Evolutionary conservation across 441 rosid genomes (phyloP).

Genomic region (Euphorbia celastroides): DNA sequence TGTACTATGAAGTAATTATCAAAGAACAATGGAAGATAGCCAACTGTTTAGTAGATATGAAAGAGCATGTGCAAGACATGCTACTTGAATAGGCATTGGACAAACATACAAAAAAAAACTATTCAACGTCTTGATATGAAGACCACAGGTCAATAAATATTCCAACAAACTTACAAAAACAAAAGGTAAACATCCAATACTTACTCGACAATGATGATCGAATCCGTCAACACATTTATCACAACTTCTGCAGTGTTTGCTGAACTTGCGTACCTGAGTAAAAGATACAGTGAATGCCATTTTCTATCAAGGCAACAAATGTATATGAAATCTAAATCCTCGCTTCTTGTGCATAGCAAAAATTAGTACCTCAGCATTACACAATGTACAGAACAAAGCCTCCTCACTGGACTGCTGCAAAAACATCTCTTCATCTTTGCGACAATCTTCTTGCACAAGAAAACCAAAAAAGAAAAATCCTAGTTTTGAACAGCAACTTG

Average conservation of each 20-base stretch:
- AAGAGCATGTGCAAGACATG: neutral
- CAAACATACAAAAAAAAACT: neutral
- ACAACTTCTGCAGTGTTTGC: constrained; percentile 97
- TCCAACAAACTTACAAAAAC: neutral
- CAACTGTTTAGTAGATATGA: neutral
- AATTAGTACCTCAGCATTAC: constrained; percentile 77
- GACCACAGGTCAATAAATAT: neutral
- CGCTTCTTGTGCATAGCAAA: constrained; percentile 10
- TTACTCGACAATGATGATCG: constrained; percentile 97
- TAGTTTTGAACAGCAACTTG: constrained; percentile 43
- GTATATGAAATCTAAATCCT: neutral
- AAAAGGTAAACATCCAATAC: constrained; percentile 17
- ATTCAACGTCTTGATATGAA: neutral
- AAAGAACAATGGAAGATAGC: neutral
- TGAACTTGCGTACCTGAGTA: constrained; percentile 70
- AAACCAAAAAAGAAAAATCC: constrained; percentile 57
- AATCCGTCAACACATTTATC: constrained; percentile 96
- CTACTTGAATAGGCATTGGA: neutral
- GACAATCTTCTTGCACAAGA: constrained; percentile 71
- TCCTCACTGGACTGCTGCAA: constrained; percentile 52
- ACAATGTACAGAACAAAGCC: constrained; percentile 83
- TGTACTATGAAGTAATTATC: neutral
- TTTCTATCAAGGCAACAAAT: neutral
- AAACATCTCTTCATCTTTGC: constrained; percentile 44
- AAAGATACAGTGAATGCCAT: constrained; percentile 13